Base-by-base conservation (phyloP, 768 basidiomycete species). In the Termitomyces sp. region DNA sequence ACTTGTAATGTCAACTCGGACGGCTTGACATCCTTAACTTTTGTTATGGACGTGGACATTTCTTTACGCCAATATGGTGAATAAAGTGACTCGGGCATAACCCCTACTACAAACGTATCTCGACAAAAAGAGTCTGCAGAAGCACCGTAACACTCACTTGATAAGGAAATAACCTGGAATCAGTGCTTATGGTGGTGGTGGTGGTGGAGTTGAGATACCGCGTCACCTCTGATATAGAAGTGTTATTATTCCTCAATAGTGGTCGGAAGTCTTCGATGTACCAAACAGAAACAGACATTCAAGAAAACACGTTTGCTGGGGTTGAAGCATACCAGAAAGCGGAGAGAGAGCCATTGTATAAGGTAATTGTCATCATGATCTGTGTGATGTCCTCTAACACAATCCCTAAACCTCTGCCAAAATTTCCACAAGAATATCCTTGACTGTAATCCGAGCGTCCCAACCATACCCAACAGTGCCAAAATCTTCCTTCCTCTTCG, bases 371-470 rank as follows among this genome's bases (percentile, higher is more conserved):
- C 5, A 40, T 41, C 40, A n/a, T 18, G 1, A 40, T 40, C 16
- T 40, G 14, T 16, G 5, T 16, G 16, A 40, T 4, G 20, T 3
- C 5, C 44, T 12, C 7, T 20, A 5, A n/a, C 18, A 5, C 2
- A 4, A 10, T 16, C 30, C 10, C 65, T 60, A 75, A 9, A 86
- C 83, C 47, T 82, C 79, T 1, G 78, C 71, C 62, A 87, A 68
- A 33, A 88, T 79, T 38, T 77, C 73, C 1, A 89, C 83, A 54
- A 90, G 68, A 26, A 89, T 80, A 63, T 86, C 84, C 68, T 89
- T 89, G 14, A 89, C 79, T 13, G 84, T 87, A 62, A 65, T 70
- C 41, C 71, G 48, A 52, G 65, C 56, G 28, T 67, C 71, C 71
- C 66, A 63, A 43, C 54, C 49, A 32, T 61, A 51, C 36, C 40